These are phyloP conservation scores for Aspergillus sclerotiicarbonarius DNA, from an alignment of 495 filamentous ascomycete species.

Conservation along the genomic window DNA sequence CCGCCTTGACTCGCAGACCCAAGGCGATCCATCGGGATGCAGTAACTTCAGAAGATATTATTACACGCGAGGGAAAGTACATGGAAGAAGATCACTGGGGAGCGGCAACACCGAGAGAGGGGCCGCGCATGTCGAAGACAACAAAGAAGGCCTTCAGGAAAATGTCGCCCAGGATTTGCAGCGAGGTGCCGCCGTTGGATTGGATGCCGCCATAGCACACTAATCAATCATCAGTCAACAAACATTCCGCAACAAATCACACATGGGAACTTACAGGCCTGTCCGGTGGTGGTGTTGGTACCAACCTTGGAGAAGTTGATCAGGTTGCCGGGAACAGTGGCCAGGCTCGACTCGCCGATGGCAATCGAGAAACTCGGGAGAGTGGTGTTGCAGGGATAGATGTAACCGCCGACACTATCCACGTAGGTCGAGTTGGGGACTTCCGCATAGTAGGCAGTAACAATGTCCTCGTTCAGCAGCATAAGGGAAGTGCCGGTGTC, in stretches of 20 bases:
- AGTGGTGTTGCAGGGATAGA: conserved; percentile 59
- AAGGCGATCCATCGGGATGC: background rate
- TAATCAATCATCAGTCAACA: conserved; percentile 21
- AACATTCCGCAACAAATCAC: background rate
- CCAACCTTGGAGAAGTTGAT: conserved; percentile 65
- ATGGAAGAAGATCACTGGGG: conserved; percentile 15
- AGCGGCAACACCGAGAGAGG: conserved; percentile 40
- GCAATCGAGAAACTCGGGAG: conserved; percentile 68
- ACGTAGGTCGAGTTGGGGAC: conserved; percentile 56
- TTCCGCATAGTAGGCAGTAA: conserved; percentile 58
- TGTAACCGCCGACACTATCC: conserved; percentile 54
- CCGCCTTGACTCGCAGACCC: background rate
- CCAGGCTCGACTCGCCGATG: conserved; percentile 58
- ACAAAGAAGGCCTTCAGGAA: conserved; percentile 80
- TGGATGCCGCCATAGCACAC: conserved; percentile 74
- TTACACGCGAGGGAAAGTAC: conserved; percentile 2
- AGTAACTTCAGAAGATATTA: conserved; percentile 11
- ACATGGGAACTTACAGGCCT: conserved; percentile 30
- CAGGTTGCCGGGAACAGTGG: conserved; percentile 61
- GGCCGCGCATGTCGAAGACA: conserved; percentile 63
- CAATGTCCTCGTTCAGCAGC: conserved; percentile 62
- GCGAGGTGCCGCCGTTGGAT: conserved; percentile 50
- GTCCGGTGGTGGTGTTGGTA: conserved; percentile 37
- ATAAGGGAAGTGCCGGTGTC: conserved; percentile 75
- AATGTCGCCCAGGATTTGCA: conserved; percentile 77